These are phyloP conservation scores for Ascochyta pisi DNA, from an alignment of 2,329 filamentous ascomycete species.

Conservation along the genomic window DNA sequence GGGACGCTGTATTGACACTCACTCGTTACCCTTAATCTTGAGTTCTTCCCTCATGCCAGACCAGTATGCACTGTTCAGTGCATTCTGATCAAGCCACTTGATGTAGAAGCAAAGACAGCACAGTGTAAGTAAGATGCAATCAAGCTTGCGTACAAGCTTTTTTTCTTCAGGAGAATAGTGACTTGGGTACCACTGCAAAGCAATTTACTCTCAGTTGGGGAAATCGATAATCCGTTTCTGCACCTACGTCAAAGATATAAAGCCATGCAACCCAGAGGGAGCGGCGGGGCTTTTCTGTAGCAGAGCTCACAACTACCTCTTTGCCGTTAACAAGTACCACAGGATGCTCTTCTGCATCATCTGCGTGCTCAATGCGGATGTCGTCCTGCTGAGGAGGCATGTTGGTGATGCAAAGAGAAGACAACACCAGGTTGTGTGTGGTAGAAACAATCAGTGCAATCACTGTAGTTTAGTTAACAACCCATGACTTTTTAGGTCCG, in stretches of 20 bases:
- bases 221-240: not conserved
- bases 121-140: conserved; percentile 27
- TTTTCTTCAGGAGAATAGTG: conserved; percentile 30
- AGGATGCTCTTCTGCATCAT: conserved; percentile 1
- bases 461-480: not conserved
- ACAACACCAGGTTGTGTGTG: not conserved
- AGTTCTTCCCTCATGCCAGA: conserved; percentile 33
- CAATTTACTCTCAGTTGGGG: not conserved
- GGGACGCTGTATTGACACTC: not conserved
- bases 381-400: conserved; percentile 11
- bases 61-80: conserved; percentile 27
- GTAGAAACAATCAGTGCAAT: not conserved
- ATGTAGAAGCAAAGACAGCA: conserved; percentile 34
- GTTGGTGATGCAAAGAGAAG: not conserved
- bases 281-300: conserved; percentile 23
- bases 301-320: conserved; percentile 26
- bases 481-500: not conserved
- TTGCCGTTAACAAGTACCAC: conserved; percentile 25
- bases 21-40: conserved; percentile 57
- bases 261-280: conserved; percentile 26
- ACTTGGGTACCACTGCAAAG: conserved; percentile 25
- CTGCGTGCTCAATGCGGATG: conserved; percentile 8
- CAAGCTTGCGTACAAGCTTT: conserved; percentile 28
- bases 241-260: conserved; percentile 27
- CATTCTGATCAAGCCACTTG: conserved; percentile 34